phyloP scores from a whole-genome alignment of 2,329 filamentous ascomycete species.

The Didymella segeticola region DNA sequence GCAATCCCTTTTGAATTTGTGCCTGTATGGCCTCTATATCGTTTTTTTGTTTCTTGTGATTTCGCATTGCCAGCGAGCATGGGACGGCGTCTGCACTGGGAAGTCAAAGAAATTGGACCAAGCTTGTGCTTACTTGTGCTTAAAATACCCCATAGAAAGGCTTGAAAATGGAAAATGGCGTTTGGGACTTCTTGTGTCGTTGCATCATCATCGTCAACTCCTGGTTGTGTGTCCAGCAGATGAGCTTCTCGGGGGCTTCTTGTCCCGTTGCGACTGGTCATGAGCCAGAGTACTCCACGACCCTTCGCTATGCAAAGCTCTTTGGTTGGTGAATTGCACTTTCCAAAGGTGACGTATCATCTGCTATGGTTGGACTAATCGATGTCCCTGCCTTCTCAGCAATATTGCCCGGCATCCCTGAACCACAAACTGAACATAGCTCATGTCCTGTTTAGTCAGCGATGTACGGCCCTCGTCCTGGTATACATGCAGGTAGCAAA shows the following conservation, averaged over 20 bases:
- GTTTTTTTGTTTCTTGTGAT: not conserved
- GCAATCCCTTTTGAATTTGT: not conserved
- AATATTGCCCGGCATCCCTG: too few relatives aligned
- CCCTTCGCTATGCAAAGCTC: too few relatives aligned
- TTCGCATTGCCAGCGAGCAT: constrained; percentile 17
- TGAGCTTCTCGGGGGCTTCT: not conserved
- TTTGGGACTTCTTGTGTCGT: not conserved
- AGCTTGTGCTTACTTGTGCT: constrained; percentile 9
- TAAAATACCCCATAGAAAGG: constrained; percentile 20
- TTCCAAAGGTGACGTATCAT: not conserved
- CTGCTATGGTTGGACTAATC: too few relatives aligned
- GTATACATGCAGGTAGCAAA: too few relatives aligned
- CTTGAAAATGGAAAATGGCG: constrained; percentile 14
- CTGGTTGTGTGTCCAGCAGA: not conserved
- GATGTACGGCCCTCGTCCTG: too few relatives aligned
- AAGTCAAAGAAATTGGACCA: constrained; percentile 2
- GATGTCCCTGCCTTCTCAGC: not conserved
- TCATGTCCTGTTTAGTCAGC: too few relatives aligned
- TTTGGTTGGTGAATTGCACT: not conserved
- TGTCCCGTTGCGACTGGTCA: not conserved
- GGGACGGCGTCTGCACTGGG: constrained; percentile 5
- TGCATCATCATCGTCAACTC: not conserved
- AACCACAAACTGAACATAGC: too few relatives aligned
- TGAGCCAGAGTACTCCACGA: too few relatives aligned
- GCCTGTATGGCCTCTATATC: not conserved